Base-by-base conservation (phyloP, 352 stramenopile genomes). In the Phytophthora rubi region DNA sequence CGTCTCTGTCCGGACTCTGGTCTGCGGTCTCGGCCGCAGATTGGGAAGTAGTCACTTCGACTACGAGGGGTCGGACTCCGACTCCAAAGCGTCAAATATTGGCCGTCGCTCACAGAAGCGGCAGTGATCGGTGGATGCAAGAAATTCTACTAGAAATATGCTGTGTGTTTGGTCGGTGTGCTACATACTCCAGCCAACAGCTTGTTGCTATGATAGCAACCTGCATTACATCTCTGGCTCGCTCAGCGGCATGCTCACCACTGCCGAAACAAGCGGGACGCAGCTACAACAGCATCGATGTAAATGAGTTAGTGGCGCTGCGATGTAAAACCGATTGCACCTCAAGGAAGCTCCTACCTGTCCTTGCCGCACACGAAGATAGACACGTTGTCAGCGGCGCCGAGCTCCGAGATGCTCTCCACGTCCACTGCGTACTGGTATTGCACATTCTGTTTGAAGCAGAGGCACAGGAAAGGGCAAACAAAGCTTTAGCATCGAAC, bases 291-390 rank as follows among this genome's bases (percentile, higher is more conserved):
- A 56, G 26, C 16, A 37, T 49, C 7, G 3, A 12, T 4, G 35
- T 4, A 47, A 54, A 7, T 26, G 6, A 53, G 47, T 30, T 16
- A 53, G 18, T 33, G 10, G 4, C 21, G 21, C 10, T n/a, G 12
- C 37, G 4, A 44, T 44, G 28, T 30, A 49, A 7, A 28, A 2
- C 47, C 21, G n/a, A 32, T n/a, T 53, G 18, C 47, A 53, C 4
- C 9, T 53, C 8, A 2, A 32, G 3, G n/a, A 21, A 12, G 4
- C 6, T 16, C 64, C 1, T 60, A 92, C 88, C 86, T 93, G 58
- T 94, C 85, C 71, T 95, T 93, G 62, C 86, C 78, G 68, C 88
- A 95, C 0, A 95, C 82, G 56, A 92, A 94, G 62, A 95, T 89
- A 65, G 79, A 93, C 59, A 95, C 68, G 59, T 79, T 91, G 68